phyloP scores from a whole-genome alignment of 1,284 basidiomycete species.

The Mrakiaceae sp. region DNA sequence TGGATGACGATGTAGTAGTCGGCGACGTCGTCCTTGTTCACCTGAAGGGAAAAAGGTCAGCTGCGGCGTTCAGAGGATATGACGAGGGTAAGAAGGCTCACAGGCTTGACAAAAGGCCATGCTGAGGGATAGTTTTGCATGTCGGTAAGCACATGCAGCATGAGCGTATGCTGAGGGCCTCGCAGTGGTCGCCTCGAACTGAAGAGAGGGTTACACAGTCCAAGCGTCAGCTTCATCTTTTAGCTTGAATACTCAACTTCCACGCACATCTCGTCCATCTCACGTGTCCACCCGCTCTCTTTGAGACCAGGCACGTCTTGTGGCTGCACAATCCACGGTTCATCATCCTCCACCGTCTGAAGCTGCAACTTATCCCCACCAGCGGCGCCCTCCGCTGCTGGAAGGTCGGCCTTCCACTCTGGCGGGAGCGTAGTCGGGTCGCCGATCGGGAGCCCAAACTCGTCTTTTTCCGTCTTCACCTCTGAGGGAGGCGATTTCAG shows the following conservation, averaged over 20 bases:
- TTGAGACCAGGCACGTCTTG: slow-evolving; percentile 74
- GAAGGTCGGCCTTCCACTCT: neutral
- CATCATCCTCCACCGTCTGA: slow-evolving; percentile 23
- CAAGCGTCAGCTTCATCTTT: neutral
- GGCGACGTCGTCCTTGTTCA: slow-evolving; percentile 68
- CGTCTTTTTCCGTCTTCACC: too few species aligned
- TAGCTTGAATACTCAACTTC: neutral
- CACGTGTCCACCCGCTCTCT: slow-evolving; percentile 88
- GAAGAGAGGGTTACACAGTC: neutral
- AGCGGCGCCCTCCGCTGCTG: neutral
- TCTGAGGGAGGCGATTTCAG: neutral
- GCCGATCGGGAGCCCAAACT: neutral
- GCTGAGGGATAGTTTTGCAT: slow-evolving; percentile 67
- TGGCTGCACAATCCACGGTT: slow-evolving; percentile 44
- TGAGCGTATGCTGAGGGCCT: slow-evolving; percentile 47
- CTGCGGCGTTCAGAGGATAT: too few species aligned
- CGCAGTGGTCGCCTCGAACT: slow-evolving; percentile 44
- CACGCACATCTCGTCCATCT: slow-evolving; percentile 64
- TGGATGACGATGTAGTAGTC: slow-evolving; percentile 90
- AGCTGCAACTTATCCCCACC: slow-evolving; percentile 23
- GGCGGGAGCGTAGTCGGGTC: neutral
- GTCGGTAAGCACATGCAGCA: slow-evolving; percentile 77
- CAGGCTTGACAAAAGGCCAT: slow-evolving; percentile 48
- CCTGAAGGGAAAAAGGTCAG: slow-evolving; percentile 54
- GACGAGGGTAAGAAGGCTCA: too few species aligned